Evolutionary conservation across 352 stramenopile species (phyloP).

Genomic region (Phytophthora capsici): DNA sequence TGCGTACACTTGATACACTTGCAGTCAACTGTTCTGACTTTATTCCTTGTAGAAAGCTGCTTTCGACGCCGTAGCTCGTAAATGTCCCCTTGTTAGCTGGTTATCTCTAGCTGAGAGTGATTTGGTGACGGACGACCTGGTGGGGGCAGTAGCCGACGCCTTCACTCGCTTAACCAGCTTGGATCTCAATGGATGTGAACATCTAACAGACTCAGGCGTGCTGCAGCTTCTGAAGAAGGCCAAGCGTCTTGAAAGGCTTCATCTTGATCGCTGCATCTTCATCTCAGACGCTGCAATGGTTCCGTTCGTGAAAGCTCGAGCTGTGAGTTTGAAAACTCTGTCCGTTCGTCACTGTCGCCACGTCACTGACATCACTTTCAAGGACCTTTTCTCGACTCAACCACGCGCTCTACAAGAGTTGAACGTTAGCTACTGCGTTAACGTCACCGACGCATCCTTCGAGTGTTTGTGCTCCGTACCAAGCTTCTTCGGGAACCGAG

Average conservation of each 20-base stretch:
- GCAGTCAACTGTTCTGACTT: neutral
- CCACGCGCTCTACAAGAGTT: conserved; percentile 62
- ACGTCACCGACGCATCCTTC: conserved; percentile 60
- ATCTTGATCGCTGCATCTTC: conserved; percentile 53
- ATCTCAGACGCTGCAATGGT: conserved; percentile 53
- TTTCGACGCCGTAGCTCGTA: conserved; percentile 38
- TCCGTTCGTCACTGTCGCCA: conserved; percentile 49
- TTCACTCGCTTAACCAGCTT: conserved; percentile 52
- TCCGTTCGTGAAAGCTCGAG: conserved; percentile 44
- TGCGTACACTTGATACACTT: conserved; percentile 15
- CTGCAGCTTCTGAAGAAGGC: conserved; percentile 48
- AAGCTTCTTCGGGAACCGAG: conserved; percentile 58
- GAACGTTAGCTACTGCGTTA: conserved; percentile 55
- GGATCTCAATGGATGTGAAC: conserved; percentile 52
- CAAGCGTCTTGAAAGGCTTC: conserved; percentile 41
- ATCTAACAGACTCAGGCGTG: conserved; percentile 65
- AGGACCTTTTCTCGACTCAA: conserved; percentile 54
- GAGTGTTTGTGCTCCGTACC: conserved; percentile 64
- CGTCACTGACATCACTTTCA: conserved; percentile 50
- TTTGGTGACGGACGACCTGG: conserved; percentile 59
- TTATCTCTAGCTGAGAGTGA: conserved; percentile 56
- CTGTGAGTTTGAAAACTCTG: conserved; percentile 39
- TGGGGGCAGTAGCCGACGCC: conserved; percentile 37
- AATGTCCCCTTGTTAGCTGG: conserved; percentile 34
- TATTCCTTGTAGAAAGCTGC: conserved; percentile 57